These are phyloP conservation scores for Corynespora cassiicola DNA, from an alignment of 2,329 filamentous ascomycete species.

Conservation along the genomic window DNA sequence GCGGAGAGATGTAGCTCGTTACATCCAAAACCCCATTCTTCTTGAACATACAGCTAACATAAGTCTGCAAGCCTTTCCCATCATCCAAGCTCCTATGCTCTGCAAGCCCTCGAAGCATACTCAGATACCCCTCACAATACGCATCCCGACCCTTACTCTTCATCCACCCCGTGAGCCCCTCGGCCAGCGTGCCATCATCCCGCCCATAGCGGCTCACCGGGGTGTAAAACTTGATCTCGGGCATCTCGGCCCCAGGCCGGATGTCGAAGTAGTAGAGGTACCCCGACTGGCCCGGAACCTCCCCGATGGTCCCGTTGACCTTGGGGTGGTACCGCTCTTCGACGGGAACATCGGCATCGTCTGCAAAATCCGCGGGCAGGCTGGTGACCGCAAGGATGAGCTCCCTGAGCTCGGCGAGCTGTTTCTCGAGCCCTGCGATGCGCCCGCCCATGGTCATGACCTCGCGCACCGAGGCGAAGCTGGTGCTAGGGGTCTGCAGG, in stretches of 20 bases:
- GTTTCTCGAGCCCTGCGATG: not conserved
- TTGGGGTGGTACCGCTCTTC: not conserved
- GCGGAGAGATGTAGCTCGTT: not conserved
- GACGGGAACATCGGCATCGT: constrained; percentile 18
- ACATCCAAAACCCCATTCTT: not conserved
- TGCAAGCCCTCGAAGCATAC: not conserved
- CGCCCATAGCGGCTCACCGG: constrained; percentile 18
- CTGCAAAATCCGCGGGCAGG: constrained; percentile 16
- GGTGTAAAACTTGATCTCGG: constrained; percentile 28
- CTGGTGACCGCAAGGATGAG: constrained; percentile 14
- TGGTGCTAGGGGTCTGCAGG: constrained; percentile 20
- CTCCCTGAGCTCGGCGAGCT: constrained; percentile 13
- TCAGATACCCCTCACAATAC: constrained; percentile 7
- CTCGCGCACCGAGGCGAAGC: constrained; percentile 23
- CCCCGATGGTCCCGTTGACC: constrained; percentile 3
- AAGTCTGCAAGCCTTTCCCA: not conserved
- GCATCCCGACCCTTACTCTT: constrained; percentile 1
- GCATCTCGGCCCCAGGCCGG: constrained; percentile 12
- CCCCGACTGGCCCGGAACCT: too few relatives aligned
- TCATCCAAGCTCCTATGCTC: not conserved
- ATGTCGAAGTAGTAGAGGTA: constrained; percentile 34
- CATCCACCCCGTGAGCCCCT: constrained; percentile 11
- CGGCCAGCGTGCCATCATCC: constrained; percentile 15
- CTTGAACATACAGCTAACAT: constrained; percentile 1
- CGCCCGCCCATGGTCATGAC: constrained; percentile 29